Base-by-base conservation (phyloP, 2,329 filamentous ascomycete genomes). In the Tolypocladium nubicola region DNA sequence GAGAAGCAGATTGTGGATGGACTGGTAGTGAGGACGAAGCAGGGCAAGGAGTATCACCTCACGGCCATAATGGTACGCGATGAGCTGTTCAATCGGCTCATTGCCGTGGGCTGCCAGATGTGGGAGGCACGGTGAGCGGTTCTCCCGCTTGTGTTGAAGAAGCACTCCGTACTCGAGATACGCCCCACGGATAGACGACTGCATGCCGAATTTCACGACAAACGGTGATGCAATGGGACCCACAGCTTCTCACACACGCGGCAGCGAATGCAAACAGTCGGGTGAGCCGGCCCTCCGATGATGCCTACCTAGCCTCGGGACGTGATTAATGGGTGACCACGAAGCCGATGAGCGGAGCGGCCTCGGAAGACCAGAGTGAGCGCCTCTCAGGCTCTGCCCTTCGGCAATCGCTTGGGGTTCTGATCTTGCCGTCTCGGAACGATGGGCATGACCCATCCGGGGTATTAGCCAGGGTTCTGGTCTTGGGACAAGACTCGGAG, bases 71-170 rank as follows among this genome's bases (percentile, higher is more conserved):
- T 81, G 37, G 72, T 87, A 65, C 72, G 90, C 43, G 88, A 94
- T 64, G 87, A 93, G 72, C 68, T 95, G 47, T 94, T 94, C 67
- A 94, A 94, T 72, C 82, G 89, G 19, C 68, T 93, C 57, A 74
- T 91, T 58, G 83, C 2, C 2, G 88, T 93, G 72, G 88, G 88
- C 1, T 80, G 80, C 16, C 89, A 94, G 78, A 90, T 90, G 77
- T 94, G 89, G 90, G 88, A 90, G 75, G 80, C 81, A 57, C 89
- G 83, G 84, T 93, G 47, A 56, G 26, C 23, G 26, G 9, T 26
- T 16, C 43, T 16, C 5, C 7, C 6, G 21, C 13, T 1, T 11
- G 8, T 9, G 2, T 30, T 38, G 10, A 19, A 26, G 21, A 11
- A 8, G 41, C 2, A 13, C 6, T 14, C 6, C 8, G 41, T 5